A percentile compares a stretch with the other conserved stretches of the same genome.
Conservation (phyloP, 495 filamentous ascomycete genomes). For the Ramalina peruviana region DNA sequence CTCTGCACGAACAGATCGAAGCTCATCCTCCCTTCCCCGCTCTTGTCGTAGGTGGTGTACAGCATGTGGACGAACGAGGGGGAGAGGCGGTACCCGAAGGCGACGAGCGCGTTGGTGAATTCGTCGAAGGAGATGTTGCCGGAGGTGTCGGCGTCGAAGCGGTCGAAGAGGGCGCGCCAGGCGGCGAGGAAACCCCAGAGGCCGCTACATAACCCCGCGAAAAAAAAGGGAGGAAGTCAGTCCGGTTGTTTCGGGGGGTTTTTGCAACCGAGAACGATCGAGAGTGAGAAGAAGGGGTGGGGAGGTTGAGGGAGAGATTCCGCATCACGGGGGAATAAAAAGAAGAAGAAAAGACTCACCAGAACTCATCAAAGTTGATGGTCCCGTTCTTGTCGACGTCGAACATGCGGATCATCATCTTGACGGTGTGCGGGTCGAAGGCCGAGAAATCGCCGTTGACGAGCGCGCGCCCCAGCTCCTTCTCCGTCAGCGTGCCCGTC, state of each 20-base stretch:
- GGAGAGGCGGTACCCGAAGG: slow-evolving; percentile 88
- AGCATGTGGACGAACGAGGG: slow-evolving; percentile 67
- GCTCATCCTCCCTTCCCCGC: slow-evolving; percentile 54
- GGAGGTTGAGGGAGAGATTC: background rate
- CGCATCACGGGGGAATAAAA: background rate
- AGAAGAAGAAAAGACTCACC: slow-evolving; percentile 23
- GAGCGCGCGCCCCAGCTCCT: slow-evolving; percentile 77
- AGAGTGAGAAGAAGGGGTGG: too few relatives aligned
- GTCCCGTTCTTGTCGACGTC: slow-evolving; percentile 73
- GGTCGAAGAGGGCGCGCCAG: slow-evolving; percentile 88
- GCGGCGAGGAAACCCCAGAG: slow-evolving; percentile 90
- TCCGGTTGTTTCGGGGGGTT: too few relatives aligned
- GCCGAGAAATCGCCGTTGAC: slow-evolving; percentile 92
- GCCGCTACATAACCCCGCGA: slow-evolving; percentile 40
- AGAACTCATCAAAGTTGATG: slow-evolving; percentile 93
- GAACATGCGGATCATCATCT: slow-evolving; percentile 99
- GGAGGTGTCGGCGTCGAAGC: slow-evolving; percentile 78
- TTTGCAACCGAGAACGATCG: too few relatives aligned
- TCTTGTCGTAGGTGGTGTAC: slow-evolving; percentile 54
- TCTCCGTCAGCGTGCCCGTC: slow-evolving; percentile 70
- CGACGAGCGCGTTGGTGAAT: slow-evolving; percentile 80
- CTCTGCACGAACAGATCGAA: slow-evolving; percentile 98
- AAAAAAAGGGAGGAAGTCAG: too few relatives aligned
- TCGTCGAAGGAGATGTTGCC: slow-evolving; percentile 78
- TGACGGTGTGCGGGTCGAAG: slow-evolving; percentile 92